Evolutionary conservation across 2,329 filamentous ascomycete species (phyloP).

Genomic region (Sporothrix pallida): DNA sequence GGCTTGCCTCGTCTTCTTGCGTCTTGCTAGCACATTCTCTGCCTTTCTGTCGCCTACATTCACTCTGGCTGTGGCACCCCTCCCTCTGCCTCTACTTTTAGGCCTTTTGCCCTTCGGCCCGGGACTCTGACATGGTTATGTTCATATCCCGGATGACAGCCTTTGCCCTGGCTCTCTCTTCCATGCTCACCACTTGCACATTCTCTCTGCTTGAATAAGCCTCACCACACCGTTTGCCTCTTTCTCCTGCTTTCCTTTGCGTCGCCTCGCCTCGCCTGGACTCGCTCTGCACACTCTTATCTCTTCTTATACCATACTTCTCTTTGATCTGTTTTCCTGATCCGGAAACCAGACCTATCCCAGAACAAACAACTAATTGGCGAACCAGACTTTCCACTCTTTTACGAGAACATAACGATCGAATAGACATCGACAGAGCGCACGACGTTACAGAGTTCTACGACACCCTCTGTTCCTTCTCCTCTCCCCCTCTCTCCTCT

Average conservation of each 20-base stretch:
- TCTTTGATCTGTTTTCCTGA: background rate
- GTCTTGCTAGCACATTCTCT: conserved; percentile 35
- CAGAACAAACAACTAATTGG: conserved; percentile 2
- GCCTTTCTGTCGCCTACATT: conserved; percentile 31
- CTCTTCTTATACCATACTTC: conserved; percentile 10
- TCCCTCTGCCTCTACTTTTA: background rate
- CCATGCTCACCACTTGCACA: background rate
- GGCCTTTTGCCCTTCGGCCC: background rate
- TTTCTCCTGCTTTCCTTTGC: conserved; percentile 16
- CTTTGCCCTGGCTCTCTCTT: background rate
- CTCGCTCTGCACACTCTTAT: background rate
- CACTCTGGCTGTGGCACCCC: background rate
- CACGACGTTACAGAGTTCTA: background rate
- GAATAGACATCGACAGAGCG: background rate
- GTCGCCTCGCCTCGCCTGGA: conserved; percentile 9
- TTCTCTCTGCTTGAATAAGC: conserved; percentile 34
- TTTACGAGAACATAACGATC: background rate
- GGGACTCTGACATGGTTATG: conserved; percentile 17
- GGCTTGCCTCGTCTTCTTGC: conserved; percentile 26
- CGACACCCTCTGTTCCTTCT: background rate
- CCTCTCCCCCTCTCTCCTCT: conserved; percentile 2
- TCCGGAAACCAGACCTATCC: background rate
- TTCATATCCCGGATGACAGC: conserved; percentile 2
- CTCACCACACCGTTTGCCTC: conserved; percentile 28
- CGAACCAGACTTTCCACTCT: conserved; percentile 21